phyloP scores from a whole-genome alignment of 208 protist species.

The Acanthamoeba triangularis region DNA sequence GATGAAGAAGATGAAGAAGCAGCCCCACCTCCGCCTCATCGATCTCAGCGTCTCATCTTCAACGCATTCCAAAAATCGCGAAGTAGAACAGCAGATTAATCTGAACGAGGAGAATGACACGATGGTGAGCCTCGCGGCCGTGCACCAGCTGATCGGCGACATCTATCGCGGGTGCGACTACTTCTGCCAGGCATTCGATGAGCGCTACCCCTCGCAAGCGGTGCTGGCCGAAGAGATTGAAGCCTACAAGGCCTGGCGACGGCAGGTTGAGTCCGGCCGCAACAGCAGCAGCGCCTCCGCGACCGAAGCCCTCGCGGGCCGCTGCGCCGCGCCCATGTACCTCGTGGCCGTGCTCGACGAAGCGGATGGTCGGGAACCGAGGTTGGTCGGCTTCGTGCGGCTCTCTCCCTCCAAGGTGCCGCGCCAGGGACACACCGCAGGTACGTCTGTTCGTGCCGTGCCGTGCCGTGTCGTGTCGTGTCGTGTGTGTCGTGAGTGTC shows the following conservation, averaged over 20 bases:
- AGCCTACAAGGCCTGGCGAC: constrained; percentile 33
- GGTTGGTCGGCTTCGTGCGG: constrained; percentile 20
- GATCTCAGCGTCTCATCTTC: background rate
- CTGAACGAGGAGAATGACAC: background rate
- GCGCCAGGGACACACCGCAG: constrained; percentile 8
- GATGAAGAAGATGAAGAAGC: background rate
- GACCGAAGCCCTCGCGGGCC: background rate
- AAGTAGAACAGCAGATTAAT: background rate
- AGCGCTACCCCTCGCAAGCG: background rate
- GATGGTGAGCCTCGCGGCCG: background rate
- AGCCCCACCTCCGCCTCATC: background rate
- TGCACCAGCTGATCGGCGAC: constrained; percentile 4
- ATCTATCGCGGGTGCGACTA: background rate
- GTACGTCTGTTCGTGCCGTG: background rate
- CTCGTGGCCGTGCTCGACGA: background rate
- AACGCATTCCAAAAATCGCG: background rate
- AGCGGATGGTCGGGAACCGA: background rate
- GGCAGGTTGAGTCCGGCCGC: background rate
- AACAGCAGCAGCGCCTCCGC: background rate
- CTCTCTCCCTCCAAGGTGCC: constrained; percentile 56
- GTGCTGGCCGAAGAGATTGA: background rate
- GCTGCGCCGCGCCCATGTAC: background rate
- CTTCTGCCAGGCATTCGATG: constrained; percentile 23
- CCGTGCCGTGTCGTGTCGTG: background rate
- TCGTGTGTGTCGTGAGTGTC: background rate